Base-by-base conservation (phyloP, 2,329 filamentous ascomycete species). In the Ophiostoma angusticollis region DNA sequence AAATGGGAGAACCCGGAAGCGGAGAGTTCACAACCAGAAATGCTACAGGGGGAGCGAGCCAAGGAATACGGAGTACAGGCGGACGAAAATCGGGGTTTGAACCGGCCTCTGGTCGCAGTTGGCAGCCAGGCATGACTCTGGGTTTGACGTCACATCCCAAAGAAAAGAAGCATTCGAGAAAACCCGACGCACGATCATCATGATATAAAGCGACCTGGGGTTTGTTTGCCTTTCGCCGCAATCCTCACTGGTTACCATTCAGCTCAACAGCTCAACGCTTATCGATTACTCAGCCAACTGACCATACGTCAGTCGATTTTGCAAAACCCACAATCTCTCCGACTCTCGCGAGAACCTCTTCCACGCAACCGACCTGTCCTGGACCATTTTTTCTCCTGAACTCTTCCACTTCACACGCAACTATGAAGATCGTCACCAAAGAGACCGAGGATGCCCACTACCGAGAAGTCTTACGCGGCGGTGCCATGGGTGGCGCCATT, bases 351-450 rank as follows among this genome's bases (percentile, higher is more conserved):
- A n/a, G n/a, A n/a, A n/a, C n/a, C n/a, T n/a, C n/a, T n/a, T n/a
- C n/a, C n/a, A n/a, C n/a, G n/a, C n/a, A n/a, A n/a, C n/a, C n/a
- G n/a, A n/a, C n/a, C n/a, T n/a, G n/a, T n/a, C n/a, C n/a, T n/a
- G n/a, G n/a, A n/a, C n/a, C n/a, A n/a, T 28, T 28, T 5, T 13
- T 28, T 18, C 29, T 18, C 19, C 19, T 32, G 11, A 14, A 12
- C 8, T 14, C 5, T 19, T 37, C 8, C 22, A 32, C 13, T 24
- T 27, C 24, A 13, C 30, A 48, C 49, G 48, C 51, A 61, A 69
- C 36, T 47, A 98, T 96, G 91, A 96, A 95, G 80, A 69, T 96
- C 56, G 72, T 96, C 58, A 93, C 83, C 52, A 85, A 89, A 59
- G 85, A 95, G 74, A 84, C 95, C 65, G 87, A 95, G 64, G 59